Base-by-base conservation (phyloP, 2,329 filamentous ascomycete genomes). In the Aureobasidium vineae region DNA sequence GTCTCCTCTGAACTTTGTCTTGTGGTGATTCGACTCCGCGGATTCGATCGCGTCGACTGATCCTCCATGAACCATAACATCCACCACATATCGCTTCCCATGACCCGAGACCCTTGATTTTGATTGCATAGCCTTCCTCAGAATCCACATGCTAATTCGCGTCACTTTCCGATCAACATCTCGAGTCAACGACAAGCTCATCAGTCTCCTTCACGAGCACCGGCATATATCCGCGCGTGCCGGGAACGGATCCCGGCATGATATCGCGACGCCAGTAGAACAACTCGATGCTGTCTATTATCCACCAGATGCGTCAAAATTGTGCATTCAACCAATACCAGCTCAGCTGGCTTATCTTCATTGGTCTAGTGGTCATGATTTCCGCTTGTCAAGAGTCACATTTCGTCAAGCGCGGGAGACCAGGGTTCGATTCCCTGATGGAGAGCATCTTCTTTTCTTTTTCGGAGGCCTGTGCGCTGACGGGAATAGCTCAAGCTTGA, bases 351-450 rank as follows among this genome's bases (percentile, higher is more conserved):
- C n/a, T 45, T 28, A 71, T 56, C 64, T 59, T 59, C 45, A 49
- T 53, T 61, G 47, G 53, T 66, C 53, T 66, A 66, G 56, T 60
- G 47, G 56, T 66, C 65, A 59, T 60, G 53, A 53, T 53, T 60
- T 53, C 47, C 56, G 65, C 54, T 66, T 60, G 56, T 66, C 54
- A 53, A 33, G n/a, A 33, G 28, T 31, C 15, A 36, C 26, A 65
- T 43, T 26, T 43, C 36, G 61, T 66, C 67, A 71, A 68, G 68
- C 71, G 70, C 71, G 67, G 71, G 71, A 74, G 72, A 72, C 47
- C 47, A 50, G 47, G 47, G 47, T 50, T 50, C 47, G 50, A 54
- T 54, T 54, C 50, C 50, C 50, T 54, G 50, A 54, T 54, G 50
- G 50, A 54, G 50, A 54, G 50, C 19, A 38, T 5, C 5, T 23